Evolutionary conservation across 2,329 filamentous ascomycete genomes (phyloP), one percentile per base, ranked within the genome.

Genomic region (Sporothrix luriei): DNA sequence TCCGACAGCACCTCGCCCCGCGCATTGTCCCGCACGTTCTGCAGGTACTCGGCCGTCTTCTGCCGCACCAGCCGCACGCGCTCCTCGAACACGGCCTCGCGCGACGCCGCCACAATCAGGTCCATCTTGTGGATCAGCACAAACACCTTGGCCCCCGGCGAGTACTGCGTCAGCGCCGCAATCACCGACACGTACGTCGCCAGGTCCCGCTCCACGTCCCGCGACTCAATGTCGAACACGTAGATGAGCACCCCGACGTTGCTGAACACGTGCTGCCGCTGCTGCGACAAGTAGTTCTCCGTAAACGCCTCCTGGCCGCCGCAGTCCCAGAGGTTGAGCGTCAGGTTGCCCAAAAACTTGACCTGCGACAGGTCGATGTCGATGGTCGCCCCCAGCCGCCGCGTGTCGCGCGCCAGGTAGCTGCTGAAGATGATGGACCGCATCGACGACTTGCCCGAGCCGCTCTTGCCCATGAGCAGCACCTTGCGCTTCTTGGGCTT

Each of bases 51-150:
- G 52, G 79, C 75, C 2, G 91, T 94, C 76, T 92, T 92, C 73
- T 88, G 87, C 70, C 90, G 87, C 72, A 97, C 92, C 69, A 93
- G 83, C 40, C 87, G 84, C 29, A 93, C 90, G 71, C 93, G 90
- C 76, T 97, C 91, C 72, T 94, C 90, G 79, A 97, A 97, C 73
- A 97, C 88, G 70, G 88, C 83, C 77, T 93, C 90, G 71, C 94
- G 91, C 74, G 91, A 88, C 70, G 91, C 87, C 51, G 89, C 87
- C 74, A 94, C 91, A 64, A 98, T 93, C 33, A 99, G 87, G 78
- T 99, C 95, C 91, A 99, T 97, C 82, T 99, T 99, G 88, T 99
- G 95, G 74, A 99, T 91, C 57, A 99, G 88, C 72, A 95, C 91
- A 81, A 98, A 99, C 76, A 99, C 90, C 78, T 92, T 91, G 72